Base-by-base conservation (phyloP, 139 green algal species). In the Picochlorum sp. region DNA sequence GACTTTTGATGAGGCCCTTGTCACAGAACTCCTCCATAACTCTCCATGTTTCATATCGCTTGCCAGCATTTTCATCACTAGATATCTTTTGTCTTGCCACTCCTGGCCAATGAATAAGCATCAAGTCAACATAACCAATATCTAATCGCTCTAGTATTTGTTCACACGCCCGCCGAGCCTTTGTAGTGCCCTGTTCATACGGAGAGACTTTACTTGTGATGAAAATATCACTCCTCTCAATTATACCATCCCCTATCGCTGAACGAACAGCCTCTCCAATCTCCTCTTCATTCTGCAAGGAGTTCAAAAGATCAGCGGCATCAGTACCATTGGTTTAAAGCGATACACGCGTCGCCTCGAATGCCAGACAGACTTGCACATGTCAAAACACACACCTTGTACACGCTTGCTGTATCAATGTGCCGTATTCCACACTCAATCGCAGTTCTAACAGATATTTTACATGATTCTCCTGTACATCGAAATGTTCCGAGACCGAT, bases 21-120 rank as follows among this genome's bases (percentile, higher is more conserved):
- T n/a, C 15, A 20, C 15, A 18, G 13, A 56, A 45, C 14, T 66
- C 37, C 57, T 87, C 71, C 6, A 88, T 31, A 11, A 85, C 83
- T 8, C 55, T 64, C 86, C 86, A 93, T 4, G 83, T 89, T 59
- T 89, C 68, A 45, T 69, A 49, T 14, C 85, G 65, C 67, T 78
- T 57, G 37, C 72, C 15, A 14, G 74, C 61, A 60, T 90, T 84
- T 9, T 26, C 5, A n/a, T 68, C 51, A 3, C 65, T 81, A 4
- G 56, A 52, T 5, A 71, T 23, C 2, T 58, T 15, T 21, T 65
- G 60, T 8, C 73, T 71, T 1, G 75, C 56, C 2, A 64, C 76
- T 0, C 84, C 85, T 49, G 85, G 85, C 85, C 85, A 92, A 59
- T 92, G 85, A 6, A 92, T 78, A 5, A 92, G 71, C 57, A 91